Evolutionary conservation across 192 early-diverging fungal species (phyloP).

Genomic region (Blastocladiella britannica): DNA sequence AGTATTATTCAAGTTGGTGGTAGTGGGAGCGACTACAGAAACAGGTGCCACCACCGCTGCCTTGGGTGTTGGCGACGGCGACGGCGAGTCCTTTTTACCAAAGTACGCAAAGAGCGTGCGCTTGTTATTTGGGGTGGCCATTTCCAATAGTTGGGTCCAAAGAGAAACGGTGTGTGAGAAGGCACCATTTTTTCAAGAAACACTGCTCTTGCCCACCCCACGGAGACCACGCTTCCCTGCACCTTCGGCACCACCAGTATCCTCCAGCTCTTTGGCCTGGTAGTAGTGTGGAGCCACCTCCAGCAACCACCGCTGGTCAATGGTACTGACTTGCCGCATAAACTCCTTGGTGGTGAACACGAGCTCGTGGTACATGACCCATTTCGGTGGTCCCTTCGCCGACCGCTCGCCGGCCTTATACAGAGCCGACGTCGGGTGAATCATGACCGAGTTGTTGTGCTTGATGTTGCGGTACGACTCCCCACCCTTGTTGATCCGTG

Average conservation of each 20-base stretch:
- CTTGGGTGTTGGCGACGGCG: too few relatives aligned
- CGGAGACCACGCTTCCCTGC: background rate
- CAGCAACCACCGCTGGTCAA: constrained; percentile 61
- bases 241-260: constrained; percentile 2
- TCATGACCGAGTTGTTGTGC: constrained; percentile 69
- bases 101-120: too few relatives aligned
- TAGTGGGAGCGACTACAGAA: too few relatives aligned
- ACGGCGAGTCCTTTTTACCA: too few relatives aligned
- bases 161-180: too few relatives aligned
- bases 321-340: constrained; percentile 85
- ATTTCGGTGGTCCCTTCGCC: constrained; percentile 27
- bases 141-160: too few relatives aligned
- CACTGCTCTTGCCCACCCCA: background rate
- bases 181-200: background rate
- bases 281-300: constrained; percentile 30
- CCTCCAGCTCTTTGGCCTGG: constrained; percentile 8
- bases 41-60: too few relatives aligned
- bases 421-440: constrained; percentile 74
- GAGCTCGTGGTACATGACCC: constrained; percentile 81
- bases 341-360: constrained; percentile 86
- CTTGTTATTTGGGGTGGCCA: too few relatives aligned
- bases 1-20: too few relatives aligned
- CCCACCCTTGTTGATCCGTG: constrained; percentile 59
- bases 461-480: constrained; percentile 83
- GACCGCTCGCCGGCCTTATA: constrained; percentile 9